Conservation (phyloP, 1,284 basidiomycete species). For the Ganoderma lucidum region DNA sequence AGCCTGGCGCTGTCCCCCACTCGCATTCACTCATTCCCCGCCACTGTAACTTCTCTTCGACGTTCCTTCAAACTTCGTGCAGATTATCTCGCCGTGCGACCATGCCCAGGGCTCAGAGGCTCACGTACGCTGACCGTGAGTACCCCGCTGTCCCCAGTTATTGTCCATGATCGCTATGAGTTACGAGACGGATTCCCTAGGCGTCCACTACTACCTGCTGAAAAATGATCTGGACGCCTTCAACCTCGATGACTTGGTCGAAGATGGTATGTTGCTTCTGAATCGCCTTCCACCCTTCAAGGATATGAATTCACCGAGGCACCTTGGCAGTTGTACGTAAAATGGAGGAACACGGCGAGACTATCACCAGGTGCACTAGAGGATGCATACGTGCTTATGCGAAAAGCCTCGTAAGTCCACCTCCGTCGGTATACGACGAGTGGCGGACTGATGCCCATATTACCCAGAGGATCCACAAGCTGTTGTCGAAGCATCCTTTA, state of each 20-base stretch:
- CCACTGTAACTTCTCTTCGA: not conserved
- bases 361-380: not conserved
- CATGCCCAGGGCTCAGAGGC: not conserved
- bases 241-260: not conserved
- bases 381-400: not conserved
- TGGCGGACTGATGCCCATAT: not conserved
- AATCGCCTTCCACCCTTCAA: not conserved
- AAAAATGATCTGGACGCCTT: not conserved
- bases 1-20: not conserved
- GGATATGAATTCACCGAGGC: not conserved
- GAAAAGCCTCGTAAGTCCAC: not conserved
- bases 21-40: not conserved
- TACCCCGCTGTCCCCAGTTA: not conserved
- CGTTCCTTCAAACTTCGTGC: not conserved
- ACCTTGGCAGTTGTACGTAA: not conserved
- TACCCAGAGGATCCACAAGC: not conserved
- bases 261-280: not conserved
- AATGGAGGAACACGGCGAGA: not conserved
- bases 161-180: not conserved
- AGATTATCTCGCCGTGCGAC: not conserved
- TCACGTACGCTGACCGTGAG: not conserved
- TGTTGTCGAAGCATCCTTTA: not conserved
- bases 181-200: not conserved
- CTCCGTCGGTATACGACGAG: not conserved
- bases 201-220: not conserved